Evolutionary conservation across 768 basidiomycete species (phyloP).

Genomic region (Mycena olivaceomarginata): DNA sequence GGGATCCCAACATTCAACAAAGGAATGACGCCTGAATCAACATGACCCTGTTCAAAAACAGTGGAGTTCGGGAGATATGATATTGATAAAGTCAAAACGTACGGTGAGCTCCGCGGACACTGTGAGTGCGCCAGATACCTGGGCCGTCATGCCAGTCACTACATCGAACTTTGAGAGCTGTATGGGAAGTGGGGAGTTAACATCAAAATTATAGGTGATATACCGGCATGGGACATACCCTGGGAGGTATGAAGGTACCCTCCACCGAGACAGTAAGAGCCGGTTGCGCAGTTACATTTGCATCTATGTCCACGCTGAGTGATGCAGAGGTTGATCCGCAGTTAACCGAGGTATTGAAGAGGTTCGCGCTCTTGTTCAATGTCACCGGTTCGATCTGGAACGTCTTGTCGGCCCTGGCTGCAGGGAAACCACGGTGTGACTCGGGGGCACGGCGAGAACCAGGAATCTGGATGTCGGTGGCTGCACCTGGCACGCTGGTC

Average conservation of each 20-base stretch:
- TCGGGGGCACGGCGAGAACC: background rate
- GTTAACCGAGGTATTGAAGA: background rate
- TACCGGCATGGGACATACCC: background rate
- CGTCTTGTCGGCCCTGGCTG: background rate
- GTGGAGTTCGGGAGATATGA: no score
- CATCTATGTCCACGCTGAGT: background rate
- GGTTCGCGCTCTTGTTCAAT: background rate
- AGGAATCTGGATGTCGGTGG: background rate
- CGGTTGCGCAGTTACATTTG: background rate
- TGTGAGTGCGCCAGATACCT: slow-evolving; percentile 61
- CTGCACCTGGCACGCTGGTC: background rate
- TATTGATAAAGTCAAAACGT: background rate
- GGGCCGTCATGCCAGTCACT: slow-evolving; percentile 56
- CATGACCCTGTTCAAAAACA: no score
- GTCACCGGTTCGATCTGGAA: background rate
- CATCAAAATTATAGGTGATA: background rate
- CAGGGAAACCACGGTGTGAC: background rate
- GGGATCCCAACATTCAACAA: slow-evolving; percentile 66
- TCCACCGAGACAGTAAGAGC: background rate
- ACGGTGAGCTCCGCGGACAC: slow-evolving; percentile 61
- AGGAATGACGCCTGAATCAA: no score
- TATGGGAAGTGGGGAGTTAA: background rate
- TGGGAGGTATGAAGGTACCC: background rate
- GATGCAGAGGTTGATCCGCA: background rate
- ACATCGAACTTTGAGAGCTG: slow-evolving; percentile 22